Evolutionary conservation across 176 grass and related monocot genomes (phyloP), one percentile per base, ranked within the genome.

Genomic region (Triticum aestivum): DNA sequence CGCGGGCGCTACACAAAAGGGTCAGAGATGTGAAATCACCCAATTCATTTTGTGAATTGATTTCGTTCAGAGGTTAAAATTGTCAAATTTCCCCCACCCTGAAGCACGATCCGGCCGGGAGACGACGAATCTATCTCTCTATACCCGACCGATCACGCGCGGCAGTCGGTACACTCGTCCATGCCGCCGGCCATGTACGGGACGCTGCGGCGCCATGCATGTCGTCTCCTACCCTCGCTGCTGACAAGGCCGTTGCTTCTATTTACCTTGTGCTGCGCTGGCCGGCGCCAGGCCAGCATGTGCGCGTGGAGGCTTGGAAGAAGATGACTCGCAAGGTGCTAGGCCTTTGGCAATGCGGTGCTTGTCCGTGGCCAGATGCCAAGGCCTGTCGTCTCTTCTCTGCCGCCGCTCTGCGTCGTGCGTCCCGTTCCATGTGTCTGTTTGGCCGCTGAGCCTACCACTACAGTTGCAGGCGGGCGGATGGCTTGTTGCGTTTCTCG

Each of bases 241-340:
- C 68, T 30, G 24, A n/a, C 66, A 24, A 83, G 63, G 79, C 78
- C 27, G 79, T 14, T 65, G 79, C 83, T 86, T 86, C 35, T 64
- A 47, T 14, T 47, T 61, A 45, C 68, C 32, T 56, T 61, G 11
- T 52, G 81, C 47, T 13, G 82, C 33, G 26, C 26, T 26, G 26
- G 26, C 26, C 26, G 26, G 26, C 38, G 38, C 38, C 38, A 39
- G 42, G 77, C 6, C 18, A 59, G 64, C 89, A 90, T 79, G 85
- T 79, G 41, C 41, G 70, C 61, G 47, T 4, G 5, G 47, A 17
- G 34, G 67, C 82, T 34, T 47, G 52, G 52, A 56, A 20, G 49
- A 56, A 18, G 15, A 56, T 20, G 52, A 74, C 77, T 30, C 65
- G 41, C 61, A 54, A 35, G 80, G 59, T 74, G 81, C 65, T 9